Conservation (phyloP, 306 rosid species). For the Dalbergia cochinchinensis region DNA sequence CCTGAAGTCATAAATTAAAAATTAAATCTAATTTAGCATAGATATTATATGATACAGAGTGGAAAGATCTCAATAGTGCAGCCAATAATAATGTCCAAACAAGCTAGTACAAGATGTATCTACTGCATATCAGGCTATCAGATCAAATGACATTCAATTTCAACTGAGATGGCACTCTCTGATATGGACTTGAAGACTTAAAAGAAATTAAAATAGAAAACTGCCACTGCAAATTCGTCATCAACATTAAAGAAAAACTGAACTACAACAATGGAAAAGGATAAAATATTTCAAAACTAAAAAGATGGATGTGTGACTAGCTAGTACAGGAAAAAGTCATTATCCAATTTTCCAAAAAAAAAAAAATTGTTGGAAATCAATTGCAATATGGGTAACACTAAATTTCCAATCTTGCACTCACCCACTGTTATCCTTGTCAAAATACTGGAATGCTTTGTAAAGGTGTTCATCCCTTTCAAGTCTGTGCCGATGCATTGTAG, state of each 20-base stretch:
- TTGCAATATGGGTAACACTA: neutral
- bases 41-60: too few relatives aligned
- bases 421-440: slow-evolving; percentile 95
- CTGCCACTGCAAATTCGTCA: neutral
- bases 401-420: slow-evolving; percentile 53
- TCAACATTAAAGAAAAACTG: slow-evolving; percentile 7
- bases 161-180: slow-evolving; percentile 25
- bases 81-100: neutral
- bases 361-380: slow-evolving; percentile 7
- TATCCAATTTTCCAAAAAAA: slow-evolving; percentile 11
- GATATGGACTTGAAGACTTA: neutral
- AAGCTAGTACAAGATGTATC: too few relatives aligned
- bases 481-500: slow-evolving; percentile 95
- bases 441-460: slow-evolving; percentile 91
- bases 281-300: slow-evolving; percentile 29
- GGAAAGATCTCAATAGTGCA: too few relatives aligned
- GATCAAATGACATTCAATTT: neutral
- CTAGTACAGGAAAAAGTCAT: neutral
- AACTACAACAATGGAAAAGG: neutral
- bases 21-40: neutral
- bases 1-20: neutral
- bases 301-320: neutral
- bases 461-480: slow-evolving; percentile 95
- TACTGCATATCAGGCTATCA: neutral
- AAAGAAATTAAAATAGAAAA: neutral